Conservation (phyloP, 306 rosid genomes). For the Prinsepia uniflora region DNA sequence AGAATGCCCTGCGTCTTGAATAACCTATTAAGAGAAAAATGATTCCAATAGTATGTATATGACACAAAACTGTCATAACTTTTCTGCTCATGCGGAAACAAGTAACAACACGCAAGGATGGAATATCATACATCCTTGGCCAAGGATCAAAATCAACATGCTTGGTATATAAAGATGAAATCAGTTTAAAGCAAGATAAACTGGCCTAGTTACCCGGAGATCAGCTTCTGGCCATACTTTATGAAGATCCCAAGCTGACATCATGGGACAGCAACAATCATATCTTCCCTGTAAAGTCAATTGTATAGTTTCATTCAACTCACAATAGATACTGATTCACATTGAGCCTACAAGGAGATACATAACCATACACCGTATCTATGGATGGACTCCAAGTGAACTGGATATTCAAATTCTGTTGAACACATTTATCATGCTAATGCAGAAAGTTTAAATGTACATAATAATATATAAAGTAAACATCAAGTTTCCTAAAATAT, state of each 20-base stretch:
- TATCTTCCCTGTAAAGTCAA: constrained; percentile 72
- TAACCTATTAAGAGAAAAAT: constrained; percentile 47
- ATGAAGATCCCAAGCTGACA: constrained; percentile 99
- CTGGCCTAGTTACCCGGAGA: constrained; percentile 45
- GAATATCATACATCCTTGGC: neutral
- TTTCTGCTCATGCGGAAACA: neutral
- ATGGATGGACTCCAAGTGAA: neutral
- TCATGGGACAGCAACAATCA: constrained; percentile 89
- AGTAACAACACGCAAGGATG: neutral
- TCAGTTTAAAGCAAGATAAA: neutral
- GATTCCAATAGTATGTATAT: constrained; percentile 13
- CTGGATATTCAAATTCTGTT: neutral
- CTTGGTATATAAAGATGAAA: neutral
- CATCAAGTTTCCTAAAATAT: neutral
- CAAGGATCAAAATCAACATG: neutral
- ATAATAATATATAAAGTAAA: neutral
- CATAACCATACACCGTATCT: neutral
- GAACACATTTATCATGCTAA: neutral
- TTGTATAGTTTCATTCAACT: neutral
- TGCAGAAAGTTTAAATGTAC: neutral
- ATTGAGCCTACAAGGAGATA: neutral
- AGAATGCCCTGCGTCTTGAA: constrained; percentile 86
- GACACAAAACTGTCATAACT: neutral
- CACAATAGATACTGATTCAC: neutral
- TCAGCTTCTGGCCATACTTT: constrained; percentile 98